These are phyloP conservation scores for Brassica napus DNA, from an alignment of 345 rosid species.

Conservation along the genomic window DNA sequence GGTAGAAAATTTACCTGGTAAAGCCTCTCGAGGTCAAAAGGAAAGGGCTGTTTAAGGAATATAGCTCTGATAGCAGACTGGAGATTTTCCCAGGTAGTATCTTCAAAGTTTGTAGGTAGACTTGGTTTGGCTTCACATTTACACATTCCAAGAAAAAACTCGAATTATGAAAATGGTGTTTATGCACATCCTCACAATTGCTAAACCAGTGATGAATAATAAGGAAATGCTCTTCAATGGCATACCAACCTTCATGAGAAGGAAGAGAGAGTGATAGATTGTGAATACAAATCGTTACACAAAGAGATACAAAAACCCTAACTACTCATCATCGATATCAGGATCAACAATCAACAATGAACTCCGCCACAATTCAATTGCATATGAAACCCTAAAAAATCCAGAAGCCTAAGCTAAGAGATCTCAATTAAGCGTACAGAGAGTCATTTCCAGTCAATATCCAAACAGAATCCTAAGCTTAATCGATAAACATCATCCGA, in stretches of 20 bases:
- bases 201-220: not conserved
- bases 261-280: too few species aligned
- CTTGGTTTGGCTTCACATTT: constrained; percentile 73
- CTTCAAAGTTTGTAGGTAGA: constrained; percentile 82
- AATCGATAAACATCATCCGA: not conserved
- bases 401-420: constrained; percentile 14
- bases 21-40: constrained; percentile 79
- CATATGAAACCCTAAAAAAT: not conserved
- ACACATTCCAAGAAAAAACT: not conserved
- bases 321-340: not conserved
- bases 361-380: not conserved
- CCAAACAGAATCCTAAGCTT: not conserved
- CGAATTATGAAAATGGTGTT: not conserved
- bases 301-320: not conserved
- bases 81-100: constrained; percentile 84
- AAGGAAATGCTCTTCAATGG: too few species aligned
- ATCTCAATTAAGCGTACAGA: not conserved
- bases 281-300: too few species aligned
- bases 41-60: constrained; percentile 71
- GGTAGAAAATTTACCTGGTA: constrained; percentile 51
- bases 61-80: constrained; percentile 93
- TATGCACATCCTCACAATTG: not conserved
- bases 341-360: not conserved
- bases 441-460: constrained; percentile 8
- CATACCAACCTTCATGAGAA: too few species aligned